Conservation (phyloP, 73 alveolate genomes). For the Stentor coeruleus region DNA sequence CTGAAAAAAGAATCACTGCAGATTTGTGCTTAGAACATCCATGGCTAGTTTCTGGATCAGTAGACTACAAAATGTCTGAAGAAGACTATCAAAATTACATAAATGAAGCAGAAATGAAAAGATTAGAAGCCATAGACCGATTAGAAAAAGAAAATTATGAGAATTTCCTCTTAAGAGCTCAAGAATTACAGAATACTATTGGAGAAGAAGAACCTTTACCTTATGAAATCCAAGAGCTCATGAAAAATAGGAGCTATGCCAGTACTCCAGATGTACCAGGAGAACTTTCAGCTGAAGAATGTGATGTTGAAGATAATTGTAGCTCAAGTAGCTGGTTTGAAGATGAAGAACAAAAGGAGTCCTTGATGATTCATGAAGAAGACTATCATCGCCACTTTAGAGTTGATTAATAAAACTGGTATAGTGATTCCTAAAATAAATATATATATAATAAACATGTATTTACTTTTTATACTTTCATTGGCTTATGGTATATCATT, state of each 20-base stretch:
- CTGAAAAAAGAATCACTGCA: slow-evolving; percentile 78
- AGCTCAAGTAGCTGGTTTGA: slow-evolving; percentile 1
- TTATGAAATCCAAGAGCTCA: no score
- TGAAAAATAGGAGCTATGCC: no score
- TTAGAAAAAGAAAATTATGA: not conserved
- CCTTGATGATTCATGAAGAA: not conserved
- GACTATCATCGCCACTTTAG: not conserved
- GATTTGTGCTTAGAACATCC: slow-evolving; percentile 69
- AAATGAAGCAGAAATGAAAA: not conserved
- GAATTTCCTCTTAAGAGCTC: no score
- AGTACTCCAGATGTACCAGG: slow-evolving; percentile 1
- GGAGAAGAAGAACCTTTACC: no score
- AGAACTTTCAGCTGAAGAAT: not conserved
- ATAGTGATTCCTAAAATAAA: not conserved
- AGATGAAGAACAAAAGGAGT: not conserved
- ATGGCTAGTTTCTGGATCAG: slow-evolving; percentile 43
- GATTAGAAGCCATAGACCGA: not conserved
- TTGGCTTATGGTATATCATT: not conserved
- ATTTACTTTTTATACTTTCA: not conserved
- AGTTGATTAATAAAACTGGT: not conserved
- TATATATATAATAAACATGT: not conserved
- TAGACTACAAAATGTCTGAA: slow-evolving; percentile 29
- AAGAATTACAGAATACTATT: no score
- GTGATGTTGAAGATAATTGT: not conserved
- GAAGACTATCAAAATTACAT: slow-evolving; percentile 15